A percentile compares a stretch with the other conserved stretches of the same genome.
Evolutionary conservation across 1,284 basidiomycete genomes (phyloP).

Genomic region (Ustilago shanxiensis): DNA sequence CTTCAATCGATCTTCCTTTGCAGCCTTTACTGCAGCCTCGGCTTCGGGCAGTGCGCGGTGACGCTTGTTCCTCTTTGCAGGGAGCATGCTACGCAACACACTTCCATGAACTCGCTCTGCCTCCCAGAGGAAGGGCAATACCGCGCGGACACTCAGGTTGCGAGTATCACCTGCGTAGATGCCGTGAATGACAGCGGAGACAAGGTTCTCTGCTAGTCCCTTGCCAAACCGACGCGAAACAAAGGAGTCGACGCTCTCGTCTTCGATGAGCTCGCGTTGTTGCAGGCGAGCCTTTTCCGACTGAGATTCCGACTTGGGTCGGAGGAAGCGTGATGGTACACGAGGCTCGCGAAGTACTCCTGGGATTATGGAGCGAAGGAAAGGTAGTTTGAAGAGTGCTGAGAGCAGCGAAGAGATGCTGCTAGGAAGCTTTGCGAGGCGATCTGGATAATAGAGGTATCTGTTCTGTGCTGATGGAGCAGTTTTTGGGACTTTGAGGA

Average conservation of each 20-base stretch:
- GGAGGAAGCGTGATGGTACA: constrained; percentile 63
- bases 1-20: constrained; percentile 31
- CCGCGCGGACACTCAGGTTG: constrained; percentile 79
- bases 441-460: constrained; percentile 78
- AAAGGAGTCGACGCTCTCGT: constrained; percentile 87
- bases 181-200: constrained; percentile 88
- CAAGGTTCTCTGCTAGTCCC: constrained; percentile 79
- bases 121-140: constrained; percentile 81
- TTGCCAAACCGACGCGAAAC: constrained; percentile 81
- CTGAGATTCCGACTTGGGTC: constrained; percentile 67
- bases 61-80: constrained; percentile 44
- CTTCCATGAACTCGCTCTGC: constrained; percentile 80
- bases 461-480: constrained; percentile 81
- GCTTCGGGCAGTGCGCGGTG: constrained; percentile 27
- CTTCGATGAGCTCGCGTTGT: constrained; percentile 68
- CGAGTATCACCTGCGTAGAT: constrained; percentile 90
- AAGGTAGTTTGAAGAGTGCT: constrained; percentile 57
- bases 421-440: constrained; percentile 73
- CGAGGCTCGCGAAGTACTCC: constrained; percentile 75
- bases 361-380: constrained; percentile 51
- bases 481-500: constrained; percentile 78
- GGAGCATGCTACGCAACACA: constrained; percentile 77
- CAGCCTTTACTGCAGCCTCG: constrained; percentile 32
- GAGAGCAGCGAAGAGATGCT: constrained; percentile 71
- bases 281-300: constrained; percentile 65